Base-by-base conservation (phyloP, 805 yeast genomes). In the Danielia oregonensis region DNA sequence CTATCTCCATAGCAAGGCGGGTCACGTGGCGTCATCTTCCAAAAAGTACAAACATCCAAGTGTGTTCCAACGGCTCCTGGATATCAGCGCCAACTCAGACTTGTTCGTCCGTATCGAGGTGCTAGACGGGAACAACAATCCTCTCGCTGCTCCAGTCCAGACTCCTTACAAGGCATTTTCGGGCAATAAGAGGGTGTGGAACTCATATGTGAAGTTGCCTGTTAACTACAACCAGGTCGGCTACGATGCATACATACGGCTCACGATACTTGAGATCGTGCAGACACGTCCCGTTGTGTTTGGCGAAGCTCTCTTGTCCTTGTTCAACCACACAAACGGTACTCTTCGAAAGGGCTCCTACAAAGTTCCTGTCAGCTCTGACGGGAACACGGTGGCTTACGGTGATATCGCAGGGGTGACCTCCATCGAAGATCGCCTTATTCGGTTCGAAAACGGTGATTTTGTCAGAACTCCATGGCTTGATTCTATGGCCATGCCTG, bases 341-440 rank as follows among this genome's bases (percentile, higher is more conserved):
- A 72, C 86, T 1, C 58, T 91, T 47, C 71, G 82, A 35, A 76
- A 76, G 42, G 96, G 97, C 0, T 64, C 79, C 19, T 95, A 85
- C 52, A 66, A 70, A 51, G 55, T 73, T n/a, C 30, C 33, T 8
- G 21, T 33, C 5, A 49, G 47, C 2, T 33, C 24, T 4, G 14
- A 15, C 4, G 21, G 25, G 4, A 18, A 17, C 3, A n/a, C 16
- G n/a, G 43, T 52, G 4, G 48, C 49, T 14, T 52, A 54, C 32
- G 51, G 52, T 15, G 48, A 48, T 12, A 33, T 49, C 3, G 27
- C 43, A 4, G 51, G 51, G 7, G 36, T 54, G 18, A 57, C 54
- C 4, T 49, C 65, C 5, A 51, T 76, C 13, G 87, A 82, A 43
- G 55, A 55, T 30, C 63, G 72, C 32, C 63, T 84, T 26, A 79